These are phyloP conservation scores for Picea sitchensis DNA, from an alignment of 75 land plant genomes.

Conservation along the genomic window DNA sequence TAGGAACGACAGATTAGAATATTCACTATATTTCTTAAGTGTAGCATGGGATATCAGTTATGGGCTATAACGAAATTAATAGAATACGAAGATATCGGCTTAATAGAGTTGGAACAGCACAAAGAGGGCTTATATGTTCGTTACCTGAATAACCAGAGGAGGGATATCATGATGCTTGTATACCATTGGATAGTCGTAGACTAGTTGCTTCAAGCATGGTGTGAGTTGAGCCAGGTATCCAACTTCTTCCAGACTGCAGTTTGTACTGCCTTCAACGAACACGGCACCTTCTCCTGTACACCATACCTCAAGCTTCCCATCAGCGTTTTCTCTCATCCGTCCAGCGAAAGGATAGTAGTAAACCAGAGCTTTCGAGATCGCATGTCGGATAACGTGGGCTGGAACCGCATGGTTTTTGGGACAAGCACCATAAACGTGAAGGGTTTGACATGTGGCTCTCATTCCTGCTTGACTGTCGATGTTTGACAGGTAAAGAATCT, in stretches of 20 bases:
- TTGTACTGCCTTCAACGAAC: conserved; percentile 79
- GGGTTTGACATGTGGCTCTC: conserved; percentile 51
- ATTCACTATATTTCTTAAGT: too few species aligned
- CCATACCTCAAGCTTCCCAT: conserved; percentile 68
- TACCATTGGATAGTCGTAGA: conserved; percentile 67
- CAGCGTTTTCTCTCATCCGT: conserved; percentile 60
- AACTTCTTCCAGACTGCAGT: conserved; percentile 46
- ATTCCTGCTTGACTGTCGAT: conserved; percentile 66
- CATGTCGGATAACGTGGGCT: conserved; percentile 42
- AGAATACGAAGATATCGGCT: too few species aligned
- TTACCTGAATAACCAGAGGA: conserved; percentile 74
- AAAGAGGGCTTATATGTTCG: too few species aligned
- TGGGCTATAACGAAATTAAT: too few species aligned
- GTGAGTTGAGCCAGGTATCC: conserved; percentile 72
- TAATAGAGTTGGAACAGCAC: too few species aligned
- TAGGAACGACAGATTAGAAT: too few species aligned
- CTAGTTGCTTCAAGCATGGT: conserved; percentile 62
- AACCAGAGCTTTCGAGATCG: conserved; percentile 63
- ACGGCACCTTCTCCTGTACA: conserved; percentile 75
- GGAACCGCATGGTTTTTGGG: conserved; percentile 31
- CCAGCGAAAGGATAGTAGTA: conserved; percentile 84
- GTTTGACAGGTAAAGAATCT: conserved; percentile 72
- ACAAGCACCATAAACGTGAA: conserved; percentile 37
- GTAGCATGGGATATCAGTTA: too few species aligned
- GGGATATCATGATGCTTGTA: conserved; percentile 69